phyloP scores from a whole-genome alignment of 2,329 filamentous ascomycete species.

The Talaromyces sp. region DNA sequence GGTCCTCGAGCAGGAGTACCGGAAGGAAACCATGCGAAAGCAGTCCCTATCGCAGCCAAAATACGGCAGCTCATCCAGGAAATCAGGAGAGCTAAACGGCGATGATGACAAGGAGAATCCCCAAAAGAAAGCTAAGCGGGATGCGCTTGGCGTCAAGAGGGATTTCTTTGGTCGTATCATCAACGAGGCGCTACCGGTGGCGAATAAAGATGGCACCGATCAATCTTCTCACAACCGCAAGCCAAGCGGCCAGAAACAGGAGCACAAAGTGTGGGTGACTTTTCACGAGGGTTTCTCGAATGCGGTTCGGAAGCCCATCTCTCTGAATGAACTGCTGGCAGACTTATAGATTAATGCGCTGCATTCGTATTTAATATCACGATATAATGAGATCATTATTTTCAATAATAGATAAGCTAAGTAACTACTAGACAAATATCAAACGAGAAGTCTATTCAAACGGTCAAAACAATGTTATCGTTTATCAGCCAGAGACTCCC shows the following conservation, averaged over 20 bases:
- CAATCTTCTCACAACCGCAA: slow-evolving; percentile 21
- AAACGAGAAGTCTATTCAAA: background rate
- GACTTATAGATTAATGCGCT: slow-evolving; percentile 15
- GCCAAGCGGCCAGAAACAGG: slow-evolving; percentile 32
- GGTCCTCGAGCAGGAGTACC: slow-evolving; percentile 85
- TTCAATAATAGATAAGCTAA: background rate
- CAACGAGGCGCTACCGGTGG: slow-evolving; percentile 35
- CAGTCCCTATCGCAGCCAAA: slow-evolving; percentile 59
- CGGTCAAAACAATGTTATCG: background rate
- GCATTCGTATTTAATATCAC: background rate
- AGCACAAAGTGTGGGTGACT: slow-evolving; percentile 72
- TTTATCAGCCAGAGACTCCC: background rate
- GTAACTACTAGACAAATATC: background rate
- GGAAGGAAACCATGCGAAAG: slow-evolving; percentile 62
- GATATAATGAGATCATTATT: background rate
- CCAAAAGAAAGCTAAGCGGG: slow-evolving; percentile 15
- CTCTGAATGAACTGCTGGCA: slow-evolving; percentile 67
- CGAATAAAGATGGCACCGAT: slow-evolving; percentile 29
- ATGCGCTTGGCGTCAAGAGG: slow-evolving; percentile 50
- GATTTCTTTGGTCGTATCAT: slow-evolving; percentile 84
- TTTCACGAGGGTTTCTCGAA: slow-evolving; percentile 90
- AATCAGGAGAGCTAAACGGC: slow-evolving; percentile 24
- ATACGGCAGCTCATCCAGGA: slow-evolving; percentile 22
- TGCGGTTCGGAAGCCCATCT: slow-evolving; percentile 82
- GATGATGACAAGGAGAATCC: slow-evolving; percentile 12